Percentiles rank a stretch among this genome's conserved stretches.
These are phyloP conservation scores for Asterochloris erici DNA, from an alignment of 139 green algal species.

Conservation along the genomic window DNA sequence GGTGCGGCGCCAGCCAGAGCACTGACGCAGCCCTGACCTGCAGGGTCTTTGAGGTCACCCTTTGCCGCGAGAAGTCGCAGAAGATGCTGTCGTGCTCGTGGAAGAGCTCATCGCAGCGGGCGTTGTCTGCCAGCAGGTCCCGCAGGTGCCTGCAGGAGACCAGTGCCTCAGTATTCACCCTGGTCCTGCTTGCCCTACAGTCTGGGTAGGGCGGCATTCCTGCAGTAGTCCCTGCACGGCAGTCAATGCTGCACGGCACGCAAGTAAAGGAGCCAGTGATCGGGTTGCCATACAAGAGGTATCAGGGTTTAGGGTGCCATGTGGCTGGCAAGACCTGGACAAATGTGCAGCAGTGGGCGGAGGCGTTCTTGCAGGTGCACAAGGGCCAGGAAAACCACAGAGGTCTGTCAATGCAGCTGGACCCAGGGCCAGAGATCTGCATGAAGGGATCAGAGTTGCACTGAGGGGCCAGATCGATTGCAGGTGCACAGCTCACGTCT, in stretches of 20 bases:
- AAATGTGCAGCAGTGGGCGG: not conserved
- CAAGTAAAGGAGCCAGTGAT: not conserved
- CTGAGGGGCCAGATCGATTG: not conserved
- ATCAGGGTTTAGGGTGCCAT: not conserved
- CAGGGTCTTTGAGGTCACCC: constrained; percentile 84
- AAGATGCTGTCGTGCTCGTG: constrained; percentile 87
- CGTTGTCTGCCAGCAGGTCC: constrained; percentile 80
- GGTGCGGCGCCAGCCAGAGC: not conserved
- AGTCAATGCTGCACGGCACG: not conserved
- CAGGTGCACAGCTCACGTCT: constrained; percentile 50
- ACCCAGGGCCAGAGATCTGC: not conserved
- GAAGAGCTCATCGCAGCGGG: constrained; percentile 68
- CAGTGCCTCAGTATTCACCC: not conserved
- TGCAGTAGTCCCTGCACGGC: not conserved
- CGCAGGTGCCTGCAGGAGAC: constrained; percentile 69
- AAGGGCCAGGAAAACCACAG: not conserved
- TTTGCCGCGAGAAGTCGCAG: constrained; percentile 88
- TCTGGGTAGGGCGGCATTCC: not conserved
- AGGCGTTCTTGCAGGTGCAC: not conserved
- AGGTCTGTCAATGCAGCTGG: not conserved
- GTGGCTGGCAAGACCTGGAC: not conserved
- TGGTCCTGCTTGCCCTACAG: not conserved
- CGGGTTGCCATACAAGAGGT: not conserved
- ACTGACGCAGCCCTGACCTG: constrained; percentile 36
- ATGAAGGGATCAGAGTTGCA: not conserved